These are phyloP conservation scores for Eremochloa ophiuroides DNA, from an alignment of 176 grass and related monocot genomes.

Conservation along the genomic window DNA sequence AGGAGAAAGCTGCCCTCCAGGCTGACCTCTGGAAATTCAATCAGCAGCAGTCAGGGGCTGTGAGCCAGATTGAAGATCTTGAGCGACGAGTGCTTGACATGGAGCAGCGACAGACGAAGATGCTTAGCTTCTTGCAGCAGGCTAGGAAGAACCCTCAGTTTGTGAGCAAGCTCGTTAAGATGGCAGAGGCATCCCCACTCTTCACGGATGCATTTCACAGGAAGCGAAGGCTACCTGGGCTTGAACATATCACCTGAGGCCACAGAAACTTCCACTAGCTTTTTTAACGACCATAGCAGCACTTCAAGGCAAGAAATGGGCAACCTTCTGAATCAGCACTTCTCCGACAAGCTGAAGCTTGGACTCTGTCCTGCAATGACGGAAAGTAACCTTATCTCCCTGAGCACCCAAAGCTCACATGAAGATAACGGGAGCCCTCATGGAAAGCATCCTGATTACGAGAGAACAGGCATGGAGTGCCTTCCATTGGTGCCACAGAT, in stretches of 20 bases:
- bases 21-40: slow-evolving; percentile 60
- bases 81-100: slow-evolving; percentile 63
- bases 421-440: slow-evolving; percentile 51
- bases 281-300: slow-evolving; percentile 76
- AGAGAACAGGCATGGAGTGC: slow-evolving; percentile 30
- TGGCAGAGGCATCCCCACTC: slow-evolving; percentile 48
- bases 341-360: slow-evolving; percentile 85
- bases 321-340: slow-evolving; percentile 50
- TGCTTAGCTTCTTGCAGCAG: slow-evolving; percentile 77
- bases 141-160: slow-evolving; percentile 68
- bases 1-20: slow-evolving; percentile 59
- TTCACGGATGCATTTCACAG: slow-evolving; percentile 53
- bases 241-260: slow-evolving; percentile 40
- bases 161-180: slow-evolving; percentile 83
- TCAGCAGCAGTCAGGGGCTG: slow-evolving; percentile 62
- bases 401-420: slow-evolving; percentile 59
- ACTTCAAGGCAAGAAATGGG: slow-evolving; percentile 59
- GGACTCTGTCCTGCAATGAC: slow-evolving; percentile 59
- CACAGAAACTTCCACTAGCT: slow-evolving; percentile 42
- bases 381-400: slow-evolving; percentile 34
- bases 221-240: slow-evolving; percentile 67
- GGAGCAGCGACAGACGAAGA: slow-evolving; percentile 78
- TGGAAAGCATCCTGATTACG: slow-evolving; percentile 41
- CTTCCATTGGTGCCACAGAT: slow-evolving; percentile 35
- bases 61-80: slow-evolving; percentile 72